Evolutionary conservation across 768 basidiomycete species (phyloP).

Genomic region (Termitomyces eurrhizus): DNA sequence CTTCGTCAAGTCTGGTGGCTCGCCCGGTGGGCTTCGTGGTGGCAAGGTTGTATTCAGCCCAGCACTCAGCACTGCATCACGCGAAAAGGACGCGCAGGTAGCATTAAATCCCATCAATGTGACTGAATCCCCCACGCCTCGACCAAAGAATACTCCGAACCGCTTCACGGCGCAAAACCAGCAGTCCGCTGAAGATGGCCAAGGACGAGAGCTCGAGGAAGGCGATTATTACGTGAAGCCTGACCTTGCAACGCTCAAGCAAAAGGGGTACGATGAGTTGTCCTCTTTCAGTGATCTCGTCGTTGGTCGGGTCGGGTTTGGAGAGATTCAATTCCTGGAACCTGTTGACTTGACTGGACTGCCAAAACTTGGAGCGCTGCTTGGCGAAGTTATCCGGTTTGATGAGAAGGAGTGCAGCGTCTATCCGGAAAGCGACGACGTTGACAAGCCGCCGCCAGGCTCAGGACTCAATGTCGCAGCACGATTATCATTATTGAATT

Average conservation of each 20-base stretch:
- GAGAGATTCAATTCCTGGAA: conserved; percentile 80
- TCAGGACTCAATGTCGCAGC: conserved; percentile 89
- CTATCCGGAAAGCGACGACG: conserved; percentile 87
- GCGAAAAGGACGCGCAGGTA: conserved; percentile 61
- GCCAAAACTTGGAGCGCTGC: conserved; percentile 70
- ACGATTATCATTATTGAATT: conserved; percentile 67
- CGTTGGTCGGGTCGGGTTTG: conserved; percentile 90
- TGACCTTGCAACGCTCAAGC: conserved; percentile 65
- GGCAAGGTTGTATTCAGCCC: conserved; percentile 72
- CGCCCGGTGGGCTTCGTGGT: conserved; percentile 38
- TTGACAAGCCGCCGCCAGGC: conserved; percentile 79
- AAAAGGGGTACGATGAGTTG: conserved; percentile 69
- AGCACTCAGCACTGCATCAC: conserved; percentile 66
- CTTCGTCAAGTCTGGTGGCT: conserved; percentile 48
- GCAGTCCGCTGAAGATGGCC: conserved; percentile 19
- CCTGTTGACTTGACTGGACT: conserved; percentile 85
- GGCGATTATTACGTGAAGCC: conserved; percentile 95
- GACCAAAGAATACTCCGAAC: conserved; percentile 35
- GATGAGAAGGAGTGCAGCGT: conserved; percentile 91
- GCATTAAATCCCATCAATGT: conserved; percentile 24
- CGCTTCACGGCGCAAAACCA: conserved; percentile 36
- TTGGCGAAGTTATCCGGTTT: conserved; percentile 86
- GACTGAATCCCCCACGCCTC: conserved; percentile 33
- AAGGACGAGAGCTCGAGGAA: conserved; percentile 50
- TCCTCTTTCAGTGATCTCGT: conserved; percentile 70